Evolutionary conservation across 441 rosid species (phyloP).

Genomic region (Rhodomyrtus psidioides): DNA sequence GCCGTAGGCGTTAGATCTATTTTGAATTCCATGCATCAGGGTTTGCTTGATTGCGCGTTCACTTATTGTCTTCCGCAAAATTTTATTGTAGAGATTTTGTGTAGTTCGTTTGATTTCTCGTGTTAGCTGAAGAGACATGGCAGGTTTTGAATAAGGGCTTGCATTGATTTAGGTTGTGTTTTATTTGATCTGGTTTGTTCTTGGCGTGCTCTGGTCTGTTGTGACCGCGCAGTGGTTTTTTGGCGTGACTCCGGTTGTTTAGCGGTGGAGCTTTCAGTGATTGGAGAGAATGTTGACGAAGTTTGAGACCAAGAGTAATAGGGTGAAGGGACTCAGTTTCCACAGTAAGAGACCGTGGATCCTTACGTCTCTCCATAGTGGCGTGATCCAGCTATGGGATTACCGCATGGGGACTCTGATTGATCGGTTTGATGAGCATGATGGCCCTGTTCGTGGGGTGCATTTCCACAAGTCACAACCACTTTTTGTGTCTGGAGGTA

Average conservation of each 20-base stretch:
- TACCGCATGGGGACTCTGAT: slow-evolving; percentile 82
- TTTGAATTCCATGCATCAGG: not conserved
- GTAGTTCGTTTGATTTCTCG: not conserved
- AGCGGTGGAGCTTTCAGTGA: not conserved
- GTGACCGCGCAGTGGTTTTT: not conserved
- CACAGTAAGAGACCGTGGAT: slow-evolving; percentile 86
- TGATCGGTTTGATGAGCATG: slow-evolving; percentile 78
- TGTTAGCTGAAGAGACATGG: not conserved
- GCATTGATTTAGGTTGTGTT: not conserved
- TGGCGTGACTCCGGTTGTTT: not conserved
- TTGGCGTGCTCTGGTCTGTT: not conserved
- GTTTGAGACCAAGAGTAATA: slow-evolving; percentile 81
- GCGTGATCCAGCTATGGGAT: slow-evolving; percentile 91
- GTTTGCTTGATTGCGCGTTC: not conserved
- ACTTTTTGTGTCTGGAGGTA: slow-evolving; percentile 80
- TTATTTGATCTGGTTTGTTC: too few species aligned
- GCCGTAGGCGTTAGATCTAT: not conserved
- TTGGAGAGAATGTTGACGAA: slow-evolving; percentile 59
- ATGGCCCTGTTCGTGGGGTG: slow-evolving; percentile 87
- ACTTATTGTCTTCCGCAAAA: too few species aligned
- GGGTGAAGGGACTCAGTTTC: slow-evolving; percentile 85
- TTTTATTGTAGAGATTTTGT: not conserved
- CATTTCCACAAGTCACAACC: slow-evolving; percentile 77
- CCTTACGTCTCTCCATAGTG: slow-evolving; percentile 82
- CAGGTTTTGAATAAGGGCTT: not conserved